These are phyloP conservation scores for Mycena latifolia DNA, from an alignment of 768 basidiomycete genomes.

Conservation along the genomic window DNA sequence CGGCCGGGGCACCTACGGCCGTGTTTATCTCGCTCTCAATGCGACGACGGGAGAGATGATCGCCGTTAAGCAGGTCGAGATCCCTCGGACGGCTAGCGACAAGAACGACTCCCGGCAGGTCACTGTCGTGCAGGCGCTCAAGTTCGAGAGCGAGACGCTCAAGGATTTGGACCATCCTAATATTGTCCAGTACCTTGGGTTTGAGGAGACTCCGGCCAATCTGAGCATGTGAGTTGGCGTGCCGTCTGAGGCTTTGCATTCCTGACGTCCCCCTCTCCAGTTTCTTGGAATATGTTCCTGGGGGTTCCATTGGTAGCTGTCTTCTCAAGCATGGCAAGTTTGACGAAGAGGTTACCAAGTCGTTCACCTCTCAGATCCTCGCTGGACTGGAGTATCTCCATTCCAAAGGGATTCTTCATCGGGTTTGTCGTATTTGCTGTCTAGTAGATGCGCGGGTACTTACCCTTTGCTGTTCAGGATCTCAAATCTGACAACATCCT, in stretches of 20 bases:
- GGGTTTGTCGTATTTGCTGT: slow-evolving; percentile 61
- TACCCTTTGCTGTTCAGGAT: slow-evolving; percentile 65
- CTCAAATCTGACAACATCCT: slow-evolving; percentile 99
- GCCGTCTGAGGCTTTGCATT: not conserved
- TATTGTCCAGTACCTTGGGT: slow-evolving; percentile 97
- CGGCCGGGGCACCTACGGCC: slow-evolving; percentile 96
- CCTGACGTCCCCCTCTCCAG: slow-evolving; percentile 56
- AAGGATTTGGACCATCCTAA: slow-evolving; percentile 97
- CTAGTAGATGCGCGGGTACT: not conserved
- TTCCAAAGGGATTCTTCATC: slow-evolving; percentile 90
- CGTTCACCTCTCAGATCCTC: slow-evolving; percentile 93
- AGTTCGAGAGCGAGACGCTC: slow-evolving; percentile 95
- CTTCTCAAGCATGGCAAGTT: slow-evolving; percentile 94
- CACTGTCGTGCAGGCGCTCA: slow-evolving; percentile 90
- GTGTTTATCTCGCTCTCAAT: slow-evolving; percentile 96
- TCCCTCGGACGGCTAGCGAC: slow-evolving; percentile 92
- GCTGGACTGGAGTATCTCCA: slow-evolving; percentile 95
- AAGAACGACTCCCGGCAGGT: slow-evolving; percentile 88
- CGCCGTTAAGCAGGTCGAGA: slow-evolving; percentile 98
- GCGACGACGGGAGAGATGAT: slow-evolving; percentile 99
- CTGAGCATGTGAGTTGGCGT: slow-evolving; percentile 85
- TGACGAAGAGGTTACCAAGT: slow-evolving; percentile 91
- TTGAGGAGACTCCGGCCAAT: slow-evolving; percentile 89
- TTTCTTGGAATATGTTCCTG: slow-evolving; percentile 98
- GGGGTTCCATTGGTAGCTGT: slow-evolving; percentile 94